Evolutionary conservation across 2,329 filamentous ascomycete genomes (phyloP), one percentile per base, ranked within the genome.

Genomic region (Colletotrichum sp.): DNA sequence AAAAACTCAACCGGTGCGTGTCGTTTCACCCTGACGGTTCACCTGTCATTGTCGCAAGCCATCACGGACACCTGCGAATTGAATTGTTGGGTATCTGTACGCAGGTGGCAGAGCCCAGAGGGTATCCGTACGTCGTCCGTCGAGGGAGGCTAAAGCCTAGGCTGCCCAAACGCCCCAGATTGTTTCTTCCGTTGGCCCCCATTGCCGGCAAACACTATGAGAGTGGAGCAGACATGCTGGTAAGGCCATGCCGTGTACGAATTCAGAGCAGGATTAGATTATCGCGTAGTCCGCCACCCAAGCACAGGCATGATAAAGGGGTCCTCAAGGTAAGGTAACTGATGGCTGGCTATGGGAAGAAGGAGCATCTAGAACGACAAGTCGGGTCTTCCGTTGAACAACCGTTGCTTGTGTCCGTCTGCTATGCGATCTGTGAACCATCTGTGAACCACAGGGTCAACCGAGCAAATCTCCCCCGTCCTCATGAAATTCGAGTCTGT

Each of bases 1-100:
- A 68, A 59, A 60, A 69, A 59, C 34, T 26, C 49, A 36, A 66
- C 32, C n/a, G 44, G 8, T 55, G 65, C 65, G 9, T 68, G 65
- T 57, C 16, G 67, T 75, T 75, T 75, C 60, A 75, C 44, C 21
- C 36, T 49, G 49, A 32, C 59, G 59, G 67, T 69, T 71, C 72
- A 60, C 60, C 72, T 75, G 60, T 71, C 72, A 75, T 32, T 60
- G 68, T 66, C 24, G 60, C 34, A 26, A 69, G 26, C 39, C 6
- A 57, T 59, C 18, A 64, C 21, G 67, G 44, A 63, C 18, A n/a
- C 67, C 60, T 39, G 30, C 24, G 52, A 28, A 16, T 36, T 36
- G 39, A 21, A 32, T 28, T 30, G 8, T 28, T 49, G 26, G 26
- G 30, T 62, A 49, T 44, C 36, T 5, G 9, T 6, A 44, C 39